Evolutionary conservation across 2,329 filamentous ascomycete genomes (phyloP).

Genomic region (Apiospora arundinis): DNA sequence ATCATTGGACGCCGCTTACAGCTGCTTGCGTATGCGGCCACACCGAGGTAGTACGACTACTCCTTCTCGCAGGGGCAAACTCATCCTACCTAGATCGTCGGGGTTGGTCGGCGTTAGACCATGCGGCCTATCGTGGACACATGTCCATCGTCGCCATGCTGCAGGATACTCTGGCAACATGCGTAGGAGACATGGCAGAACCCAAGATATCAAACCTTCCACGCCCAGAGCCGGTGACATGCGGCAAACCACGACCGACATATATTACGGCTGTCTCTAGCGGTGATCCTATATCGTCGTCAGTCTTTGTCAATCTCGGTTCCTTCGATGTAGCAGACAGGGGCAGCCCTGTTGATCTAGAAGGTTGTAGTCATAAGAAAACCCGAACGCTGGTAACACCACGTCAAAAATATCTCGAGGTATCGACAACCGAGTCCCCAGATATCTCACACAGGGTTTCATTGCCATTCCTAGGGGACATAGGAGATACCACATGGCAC

Average conservation of each 20-base stretch:
- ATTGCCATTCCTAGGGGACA: conserved; percentile 22
- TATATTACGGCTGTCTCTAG: not conserved
- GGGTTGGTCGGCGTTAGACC: conserved; percentile 27
- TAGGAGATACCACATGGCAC: conserved; percentile 21
- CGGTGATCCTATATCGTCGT: not conserved
- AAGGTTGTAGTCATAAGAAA: not conserved
- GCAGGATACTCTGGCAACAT: not conserved
- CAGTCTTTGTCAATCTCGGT: conserved; percentile 25
- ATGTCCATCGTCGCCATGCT: conserved; percentile 23
- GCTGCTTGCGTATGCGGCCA: conserved; percentile 24
- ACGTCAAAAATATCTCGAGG: not conserved
- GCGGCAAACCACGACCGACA: not conserved
- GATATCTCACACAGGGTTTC: conserved; percentile 15
- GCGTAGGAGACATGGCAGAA: not conserved
- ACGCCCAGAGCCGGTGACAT: not conserved
- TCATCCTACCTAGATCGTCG: conserved; percentile 5
- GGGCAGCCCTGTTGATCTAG: not conserved
- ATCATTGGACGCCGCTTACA: conserved; percentile 24
- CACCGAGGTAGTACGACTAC: conserved; percentile 20
- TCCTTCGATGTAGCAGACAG: conserved; percentile 21
- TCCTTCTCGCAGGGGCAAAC: conserved; percentile 23
- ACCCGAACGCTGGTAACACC: not conserved
- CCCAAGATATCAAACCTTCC: not conserved
- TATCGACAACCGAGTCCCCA: not conserved
- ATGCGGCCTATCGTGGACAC: conserved; percentile 25